Evolutionary conservation across 192 early-diverging fungal species (phyloP).

Genomic region (Glomus cerebriforme): DNA sequence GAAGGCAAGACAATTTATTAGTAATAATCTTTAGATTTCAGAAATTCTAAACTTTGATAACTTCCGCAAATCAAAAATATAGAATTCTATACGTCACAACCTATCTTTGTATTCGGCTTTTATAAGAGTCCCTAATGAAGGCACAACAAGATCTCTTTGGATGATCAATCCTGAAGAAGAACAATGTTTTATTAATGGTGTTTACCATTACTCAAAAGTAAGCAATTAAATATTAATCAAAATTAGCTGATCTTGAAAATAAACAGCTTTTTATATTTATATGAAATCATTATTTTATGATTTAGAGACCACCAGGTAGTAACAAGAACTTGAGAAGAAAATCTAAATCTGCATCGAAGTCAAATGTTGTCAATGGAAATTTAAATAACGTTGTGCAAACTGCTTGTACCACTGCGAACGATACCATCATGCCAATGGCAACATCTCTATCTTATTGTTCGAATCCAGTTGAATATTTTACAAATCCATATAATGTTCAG

Average conservation of each 20-base stretch:
- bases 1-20: not conserved
- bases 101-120: conserved; percentile 83
- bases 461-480: not conserved
- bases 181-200: conserved; percentile 13
- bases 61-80: not conserved
- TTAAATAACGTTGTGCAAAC: not conserved
- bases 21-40: not conserved
- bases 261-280: not conserved
- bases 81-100: conserved; percentile 92
- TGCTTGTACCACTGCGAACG: not conserved
- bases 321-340: not conserved
- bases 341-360: not conserved
- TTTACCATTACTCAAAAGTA: not conserved
- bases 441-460: not conserved
- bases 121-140: conserved; percentile 72
- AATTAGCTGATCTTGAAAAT: not conserved
- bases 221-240: not conserved
- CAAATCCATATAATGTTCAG: not conserved
- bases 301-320: not conserved
- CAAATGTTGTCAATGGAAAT: not conserved
- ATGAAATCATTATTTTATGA: not conserved
- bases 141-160: conserved; percentile 70
- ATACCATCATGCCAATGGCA: not conserved
- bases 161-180: conserved; percentile 52
- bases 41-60: not conserved